Evolutionary conservation across 2,329 filamentous ascomycete genomes (phyloP), one percentile per base, ranked within the genome.

Genomic region (Plectosphaerella sp.): DNA sequence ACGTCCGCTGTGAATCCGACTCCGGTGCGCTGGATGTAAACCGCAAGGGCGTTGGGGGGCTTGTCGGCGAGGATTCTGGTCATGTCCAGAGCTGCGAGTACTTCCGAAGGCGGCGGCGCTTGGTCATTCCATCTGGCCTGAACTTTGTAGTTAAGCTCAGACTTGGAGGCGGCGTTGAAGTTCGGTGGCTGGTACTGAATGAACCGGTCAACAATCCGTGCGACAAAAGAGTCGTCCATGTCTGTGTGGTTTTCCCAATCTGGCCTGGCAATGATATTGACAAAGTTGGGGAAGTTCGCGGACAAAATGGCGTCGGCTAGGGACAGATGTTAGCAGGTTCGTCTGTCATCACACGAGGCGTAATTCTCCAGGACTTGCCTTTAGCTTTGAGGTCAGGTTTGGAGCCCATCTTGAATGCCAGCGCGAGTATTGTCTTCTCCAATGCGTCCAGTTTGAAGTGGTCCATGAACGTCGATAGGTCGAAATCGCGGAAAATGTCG

Each of bases 401-500:
- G 41, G 82, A 82, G n/a, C 86, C 86, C 56, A 86, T 82, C 70
- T 93, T 95, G 70, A 96, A 96, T 5, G 93, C 91, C 52, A 97
- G 77, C 48, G 91, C 90, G 57, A 99, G 79, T 56, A 95, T 82
- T 41, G 90, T 89, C 76, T 96, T 96, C 63, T 91, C 85, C 46
- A 97, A 71, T 10, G 91, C 85, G 72, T 97, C 92, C 50, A 97
- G 79, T 67, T 92, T 91, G 76, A 99, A 99, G 69, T 97, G 92
- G 58, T 96, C 89, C 78, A 97, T 86, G 67, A 99, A 97, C 2
- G 88, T 89, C 3, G 89, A 88, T n/a, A 99, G 80, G 66, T 99
- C 93, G 63, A 99, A 97, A 66, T 97, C 93, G 53, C 91, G 88
- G 68, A 96, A 97, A 55, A 96, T 83, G 61, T 99, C 93, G 62